These are phyloP conservation scores for Floccularia luteovirens DNA, from an alignment of 768 basidiomycete species.

Conservation along the genomic window DNA sequence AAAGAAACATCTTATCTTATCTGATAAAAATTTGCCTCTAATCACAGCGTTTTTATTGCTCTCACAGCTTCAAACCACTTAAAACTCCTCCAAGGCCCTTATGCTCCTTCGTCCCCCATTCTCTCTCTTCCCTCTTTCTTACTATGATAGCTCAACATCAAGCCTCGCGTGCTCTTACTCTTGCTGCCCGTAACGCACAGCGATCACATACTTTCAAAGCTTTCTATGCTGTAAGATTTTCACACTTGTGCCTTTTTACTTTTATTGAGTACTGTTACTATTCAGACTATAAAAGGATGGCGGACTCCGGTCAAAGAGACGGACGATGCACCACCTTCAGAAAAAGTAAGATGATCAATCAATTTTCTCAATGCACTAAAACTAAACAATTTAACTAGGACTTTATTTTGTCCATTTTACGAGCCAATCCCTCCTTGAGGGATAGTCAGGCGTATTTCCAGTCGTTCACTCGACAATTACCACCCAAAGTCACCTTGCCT, in stretches of 20 bases:
- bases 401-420: slow-evolving; percentile 91
- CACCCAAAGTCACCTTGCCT: slow-evolving; percentile 16
- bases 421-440: slow-evolving; percentile 84
- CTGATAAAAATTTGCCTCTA: slow-evolving; percentile 15
- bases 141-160: slow-evolving; percentile 30
- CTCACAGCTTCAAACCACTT: slow-evolving; percentile 16
- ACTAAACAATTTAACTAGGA: slow-evolving; percentile 46
- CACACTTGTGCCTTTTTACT: slow-evolving; percentile 6
- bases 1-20: slow-evolving; percentile 16
- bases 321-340: slow-evolving; percentile 34
- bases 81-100: slow-evolving; percentile 22
- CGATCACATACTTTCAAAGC: slow-evolving; percentile 38
- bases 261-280: slow-evolving; percentile 4
- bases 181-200: slow-evolving; percentile 23
- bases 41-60: slow-evolving; percentile 7
- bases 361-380: slow-evolving; percentile 1
- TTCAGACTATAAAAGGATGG: slow-evolving; percentile 34
- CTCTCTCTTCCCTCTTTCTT: slow-evolving; percentile 7
- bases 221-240: slow-evolving; percentile 45
- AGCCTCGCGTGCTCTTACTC: slow-evolving; percentile 20
- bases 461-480: slow-evolving; percentile 57
- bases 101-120: slow-evolving; percentile 13
- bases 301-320: slow-evolving; percentile 22
- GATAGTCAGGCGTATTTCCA: slow-evolving; percentile 89
- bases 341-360: slow-evolving; percentile 36